These are phyloP conservation scores for Haplosporangium sp. DNA, from an alignment of 371 early-diverging fungal genomes.

Conservation along the genomic window DNA sequence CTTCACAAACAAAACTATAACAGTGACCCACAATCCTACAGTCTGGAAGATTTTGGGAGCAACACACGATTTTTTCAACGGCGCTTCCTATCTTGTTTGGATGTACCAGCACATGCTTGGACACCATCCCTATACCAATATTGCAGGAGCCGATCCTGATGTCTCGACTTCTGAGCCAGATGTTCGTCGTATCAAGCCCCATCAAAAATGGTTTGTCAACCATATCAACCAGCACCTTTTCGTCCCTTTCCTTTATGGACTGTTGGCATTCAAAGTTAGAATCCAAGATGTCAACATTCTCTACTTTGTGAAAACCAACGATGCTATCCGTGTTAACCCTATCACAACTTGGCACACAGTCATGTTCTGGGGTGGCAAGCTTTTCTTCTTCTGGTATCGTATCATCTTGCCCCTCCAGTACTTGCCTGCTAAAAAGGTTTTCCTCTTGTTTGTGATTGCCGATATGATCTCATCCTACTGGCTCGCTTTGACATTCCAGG, in stretches of 20 bases:
- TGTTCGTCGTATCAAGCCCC: conserved; percentile 65
- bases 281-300: conserved; percentile 65
- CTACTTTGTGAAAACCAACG: conserved; percentile 60
- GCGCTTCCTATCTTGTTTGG: conserved; percentile 67
- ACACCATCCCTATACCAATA: conserved; percentile 73
- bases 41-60: conserved; percentile 67
- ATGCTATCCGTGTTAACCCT: conserved; percentile 65
- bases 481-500: conserved; percentile 71
- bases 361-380: conserved; percentile 69
- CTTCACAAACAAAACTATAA: not conserved
- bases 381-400: conserved; percentile 66
- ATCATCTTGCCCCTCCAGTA: conserved; percentile 57
- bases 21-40: conserved; percentile 63
- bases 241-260: conserved; percentile 66
- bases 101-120: conserved; percentile 71
- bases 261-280: conserved; percentile 66
- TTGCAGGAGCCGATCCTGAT: conserved; percentile 69
- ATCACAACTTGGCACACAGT: conserved; percentile 58
- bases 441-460: conserved; percentile 57
- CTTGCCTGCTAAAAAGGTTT: conserved; percentile 49
- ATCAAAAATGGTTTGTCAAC: conserved; percentile 63
- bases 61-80: conserved; percentile 72
- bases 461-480: conserved; percentile 65
- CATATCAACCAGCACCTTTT: conserved; percentile 64
- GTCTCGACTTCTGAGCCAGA: conserved; percentile 62